A percentile compares a stretch with the other conserved stretches of the same genome.
Evolutionary conservation across 345 rosid species (phyloP).

Genomic region (Bretschneidera sinensis): DNA sequence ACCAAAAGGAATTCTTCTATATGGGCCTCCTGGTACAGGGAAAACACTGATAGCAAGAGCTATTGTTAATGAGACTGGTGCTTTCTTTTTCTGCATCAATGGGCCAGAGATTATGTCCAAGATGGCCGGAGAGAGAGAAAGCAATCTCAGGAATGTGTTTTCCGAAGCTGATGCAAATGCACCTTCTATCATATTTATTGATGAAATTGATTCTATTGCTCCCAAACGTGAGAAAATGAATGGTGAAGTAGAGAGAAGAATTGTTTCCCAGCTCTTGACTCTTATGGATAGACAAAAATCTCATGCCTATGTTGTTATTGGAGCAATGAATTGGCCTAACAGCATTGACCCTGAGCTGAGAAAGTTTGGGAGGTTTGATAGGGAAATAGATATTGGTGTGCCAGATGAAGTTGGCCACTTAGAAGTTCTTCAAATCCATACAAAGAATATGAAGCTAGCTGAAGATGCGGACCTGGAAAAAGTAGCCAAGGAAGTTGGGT

Average conservation of each 20-base stretch:
- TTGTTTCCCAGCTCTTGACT: no score
- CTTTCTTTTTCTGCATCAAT: no score
- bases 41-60: constrained; percentile 66
- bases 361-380: constrained; percentile 35
- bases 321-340: constrained; percentile 41
- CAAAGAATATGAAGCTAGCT: no score
- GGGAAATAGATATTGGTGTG: no score
- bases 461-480: constrained; percentile 69
- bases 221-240: no score
- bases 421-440: no score
- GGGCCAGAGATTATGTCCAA: constrained; percentile 73
- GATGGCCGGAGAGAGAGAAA: constrained; percentile 73
- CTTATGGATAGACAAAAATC: constrained; percentile 36
- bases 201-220: no score
- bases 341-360: constrained; percentile 38
- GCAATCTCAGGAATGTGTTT: constrained; percentile 64
- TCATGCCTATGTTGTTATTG: constrained; percentile 32
- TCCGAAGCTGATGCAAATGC: constrained; percentile 70
- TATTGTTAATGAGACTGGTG: constrained; percentile 68
- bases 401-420: no score
- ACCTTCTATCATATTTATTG: no score
- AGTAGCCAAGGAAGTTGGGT: constrained; percentile 53
- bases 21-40: constrained; percentile 53
- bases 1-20: constrained; percentile 65
- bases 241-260: no score